Percentiles rank a stretch among this genome's conserved stretches.
Conservation (phyloP, 2,329 filamentous ascomycete genomes). For the Aschersonia sp. region DNA sequence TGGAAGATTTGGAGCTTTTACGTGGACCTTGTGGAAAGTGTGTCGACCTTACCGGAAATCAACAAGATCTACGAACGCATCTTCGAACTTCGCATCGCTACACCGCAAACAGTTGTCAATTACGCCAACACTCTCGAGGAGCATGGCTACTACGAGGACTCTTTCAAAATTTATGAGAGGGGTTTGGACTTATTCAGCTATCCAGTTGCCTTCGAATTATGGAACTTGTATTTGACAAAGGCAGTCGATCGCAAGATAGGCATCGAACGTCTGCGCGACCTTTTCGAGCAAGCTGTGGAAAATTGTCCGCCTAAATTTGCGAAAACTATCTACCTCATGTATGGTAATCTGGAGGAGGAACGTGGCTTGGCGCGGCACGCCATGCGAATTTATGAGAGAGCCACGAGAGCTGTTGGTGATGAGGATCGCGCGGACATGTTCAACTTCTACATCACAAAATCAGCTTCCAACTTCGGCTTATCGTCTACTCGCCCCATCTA, state of each 20-base stretch:
- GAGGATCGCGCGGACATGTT: slow-evolving; percentile 96
- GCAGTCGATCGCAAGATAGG: slow-evolving; percentile 92
- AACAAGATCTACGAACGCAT: slow-evolving; percentile 93
- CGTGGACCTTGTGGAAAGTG: slow-evolving; percentile 91
- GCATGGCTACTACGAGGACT: slow-evolving; percentile 89
- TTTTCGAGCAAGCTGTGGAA: slow-evolving; percentile 95
- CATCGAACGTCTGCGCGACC: slow-evolving; percentile 82
- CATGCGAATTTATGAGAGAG: slow-evolving; percentile 98
- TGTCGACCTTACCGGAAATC: slow-evolving; percentile 80
- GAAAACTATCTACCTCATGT: slow-evolving; percentile 95
- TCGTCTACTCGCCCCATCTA: slow-evolving; percentile 93
- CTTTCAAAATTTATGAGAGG: slow-evolving; percentile 94
- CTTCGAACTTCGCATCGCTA: slow-evolving; percentile 94
- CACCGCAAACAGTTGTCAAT: slow-evolving; percentile 96
- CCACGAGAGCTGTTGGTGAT: slow-evolving; percentile 85
- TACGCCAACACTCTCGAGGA: slow-evolving; percentile 94
- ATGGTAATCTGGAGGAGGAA: slow-evolving; percentile 93
- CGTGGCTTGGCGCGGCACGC: slow-evolving; percentile 86
- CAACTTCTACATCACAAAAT: slow-evolving; percentile 98
- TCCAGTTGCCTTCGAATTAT: slow-evolving; percentile 93
- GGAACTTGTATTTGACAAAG: slow-evolving; percentile 97
- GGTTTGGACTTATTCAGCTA: slow-evolving; percentile 98
- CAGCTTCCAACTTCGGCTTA: slow-evolving; percentile 91
- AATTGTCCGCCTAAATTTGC: slow-evolving; percentile 92
- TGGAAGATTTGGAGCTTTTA: slow-evolving; percentile 99